Base-by-base conservation (phyloP, 306 rosid genomes). In the Vicia villosa region DNA sequence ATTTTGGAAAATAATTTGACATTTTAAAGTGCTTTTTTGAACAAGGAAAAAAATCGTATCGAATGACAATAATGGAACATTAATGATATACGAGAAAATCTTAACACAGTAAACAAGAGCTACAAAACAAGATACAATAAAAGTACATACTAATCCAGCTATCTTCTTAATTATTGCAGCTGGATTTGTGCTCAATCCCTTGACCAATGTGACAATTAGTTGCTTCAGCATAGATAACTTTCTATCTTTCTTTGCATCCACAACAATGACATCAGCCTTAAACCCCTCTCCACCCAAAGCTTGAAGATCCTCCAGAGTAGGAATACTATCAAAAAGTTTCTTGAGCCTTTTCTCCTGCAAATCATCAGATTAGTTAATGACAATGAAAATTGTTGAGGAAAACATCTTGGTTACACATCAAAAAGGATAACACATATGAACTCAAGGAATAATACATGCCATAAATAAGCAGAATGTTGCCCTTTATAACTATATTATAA, bases 221-320 rank as follows among this genome's bases (percentile, higher is more conserved):
- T 91, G 96, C 92, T 91, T 94, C 87, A 91, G 77, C 97, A 84
- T 86, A 41, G 95, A 90, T 45, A 94, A 55, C 85, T 91, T 94
- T 83, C 86, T 94, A 85, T 94, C 99, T 83, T 86, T 94, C 74
- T 89, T 83, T 22, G 80, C 64, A 82, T 94, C 96, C 69, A 94
- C 99, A 77, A 94, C 88, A 86, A 94, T 94, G 83, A 84, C 75
- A 78, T 94, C 97, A 4, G 87, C 90, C 85, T 54, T 91, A 76
- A 84, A 85, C 81, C 97, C 96, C 57, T 86, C 96, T 47, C 67
- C 87, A 40, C 80, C 82, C 80, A 91, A 60, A 45, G 88, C 84
- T 70, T 79, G 95, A 81, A 94, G 91, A 75, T 94, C 96, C 1
- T 88, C 97, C 82, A 94, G 76, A 21, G 95, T 74, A 63, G 99